Conservation (phyloP, 305 asterid species). For the Salvia sclarea region DNA sequence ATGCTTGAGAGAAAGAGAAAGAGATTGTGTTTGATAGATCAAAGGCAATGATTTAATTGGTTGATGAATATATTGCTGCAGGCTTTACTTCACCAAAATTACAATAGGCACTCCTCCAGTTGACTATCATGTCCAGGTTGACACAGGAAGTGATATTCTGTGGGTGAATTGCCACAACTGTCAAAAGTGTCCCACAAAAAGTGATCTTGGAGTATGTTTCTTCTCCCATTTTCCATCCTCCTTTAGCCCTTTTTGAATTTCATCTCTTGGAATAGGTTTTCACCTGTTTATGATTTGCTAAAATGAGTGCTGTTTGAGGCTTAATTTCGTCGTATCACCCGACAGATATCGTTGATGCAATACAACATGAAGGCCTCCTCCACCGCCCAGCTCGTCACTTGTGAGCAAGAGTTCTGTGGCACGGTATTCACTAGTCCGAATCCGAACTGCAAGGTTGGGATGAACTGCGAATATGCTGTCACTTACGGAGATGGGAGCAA, state of each 20-base stretch:
- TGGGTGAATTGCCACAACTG: constrained; percentile 95
- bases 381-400: constrained; percentile 55
- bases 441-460: constrained; percentile 69
- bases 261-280: neutral
- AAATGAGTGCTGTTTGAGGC: neutral
- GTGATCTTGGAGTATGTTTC: constrained; percentile 67
- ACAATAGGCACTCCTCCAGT: constrained; percentile 82
- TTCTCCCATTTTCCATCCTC: neutral
- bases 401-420: constrained; percentile 77
- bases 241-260: neutral
- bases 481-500: constrained; percentile 82
- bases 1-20: too few species aligned
- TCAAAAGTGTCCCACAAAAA: constrained; percentile 73
- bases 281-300: neutral
- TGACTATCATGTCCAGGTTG: constrained; percentile 90
- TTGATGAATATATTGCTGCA: constrained; percentile 40
- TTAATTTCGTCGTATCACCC: constrained; percentile 31
- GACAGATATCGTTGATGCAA: constrained; percentile 70
- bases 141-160: constrained; percentile 94
- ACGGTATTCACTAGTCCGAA: constrained; percentile 48
- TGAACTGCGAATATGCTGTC: constrained; percentile 61
- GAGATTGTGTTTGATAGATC: neutral
- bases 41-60: neutral
- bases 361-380: constrained; percentile 71
- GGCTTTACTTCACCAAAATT: constrained; percentile 88